phyloP scores from a whole-genome alignment of 208 protist species.

The Crithidia acanthocephali region DNA sequence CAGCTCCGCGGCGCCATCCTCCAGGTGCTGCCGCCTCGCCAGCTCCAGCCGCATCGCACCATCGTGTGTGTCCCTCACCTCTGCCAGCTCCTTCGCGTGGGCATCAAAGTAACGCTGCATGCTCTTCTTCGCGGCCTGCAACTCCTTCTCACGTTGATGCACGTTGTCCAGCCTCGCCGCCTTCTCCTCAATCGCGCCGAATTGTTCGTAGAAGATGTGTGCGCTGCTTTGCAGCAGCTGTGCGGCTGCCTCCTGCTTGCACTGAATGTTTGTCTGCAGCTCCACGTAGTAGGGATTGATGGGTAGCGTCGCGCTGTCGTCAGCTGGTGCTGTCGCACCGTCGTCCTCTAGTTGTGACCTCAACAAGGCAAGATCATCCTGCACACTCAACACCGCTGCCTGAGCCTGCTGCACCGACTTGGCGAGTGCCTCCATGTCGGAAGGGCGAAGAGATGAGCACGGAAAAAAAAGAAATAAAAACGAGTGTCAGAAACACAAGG shows the following conservation, averaged over 20 bases:
- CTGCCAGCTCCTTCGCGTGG: constrained; percentile 35
- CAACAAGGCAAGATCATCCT: constrained; percentile 42
- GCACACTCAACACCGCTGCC: constrained; percentile 40
- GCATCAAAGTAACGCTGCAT: constrained; percentile 71
- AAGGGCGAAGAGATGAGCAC: too few relatives aligned
- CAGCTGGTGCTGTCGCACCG: neutral
- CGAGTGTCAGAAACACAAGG: too few relatives aligned
- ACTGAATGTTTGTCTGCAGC: constrained; percentile 36
- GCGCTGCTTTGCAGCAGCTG: constrained; percentile 41
- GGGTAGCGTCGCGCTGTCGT: neutral
- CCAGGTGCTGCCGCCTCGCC: constrained; percentile 34
- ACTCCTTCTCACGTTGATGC: constrained; percentile 33
- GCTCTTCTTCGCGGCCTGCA: constrained; percentile 46
- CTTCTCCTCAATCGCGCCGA: constrained; percentile 36
- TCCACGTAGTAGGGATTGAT: constrained; percentile 24
- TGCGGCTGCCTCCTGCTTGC: constrained; percentile 49
- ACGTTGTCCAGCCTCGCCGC: constrained; percentile 36
- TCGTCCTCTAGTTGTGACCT: constrained; percentile 27
- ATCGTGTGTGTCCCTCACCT: constrained; percentile 28
- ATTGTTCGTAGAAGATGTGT: constrained; percentile 32
- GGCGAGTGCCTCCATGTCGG: constrained; percentile 58
- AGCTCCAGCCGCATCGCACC: constrained; percentile 22
- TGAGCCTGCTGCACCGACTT: constrained; percentile 46
- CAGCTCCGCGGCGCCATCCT: constrained; percentile 10
- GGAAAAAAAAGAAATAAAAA: too few relatives aligned